Base-by-base conservation (phyloP, 495 filamentous ascomycete genomes). In the Daldinia vernicosa region DNA sequence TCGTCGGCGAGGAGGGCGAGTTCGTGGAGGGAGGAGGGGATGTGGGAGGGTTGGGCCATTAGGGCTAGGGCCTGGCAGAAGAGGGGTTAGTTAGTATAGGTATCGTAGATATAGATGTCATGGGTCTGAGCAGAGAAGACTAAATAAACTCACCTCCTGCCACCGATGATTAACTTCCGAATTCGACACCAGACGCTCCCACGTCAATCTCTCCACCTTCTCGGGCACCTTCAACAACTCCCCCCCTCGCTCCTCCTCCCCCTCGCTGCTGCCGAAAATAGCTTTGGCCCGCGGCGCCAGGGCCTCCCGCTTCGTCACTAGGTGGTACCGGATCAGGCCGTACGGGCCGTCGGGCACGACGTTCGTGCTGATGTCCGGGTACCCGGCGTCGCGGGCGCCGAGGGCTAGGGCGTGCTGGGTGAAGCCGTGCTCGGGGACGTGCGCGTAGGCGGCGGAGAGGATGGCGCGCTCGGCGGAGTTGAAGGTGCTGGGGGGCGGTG, bases 371-470 rank as follows among this genome's bases (percentile, higher is more conserved):
- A 93, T 91, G 75, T 95, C 92, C 47, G 93, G 90, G 80, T 94
- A 97, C 53, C 93, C 92, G 28, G 87, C 88, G 72, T 95, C 92
- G 72, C 89, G 89, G 43, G 92, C 91, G 73, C 94, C 95, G 39
- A 91, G 85, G 45, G 87, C 85, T 8, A 99, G 85, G 3, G 94
- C 82, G 8, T 86, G 80, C 30, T 76, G 71, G 2, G 92, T 90
- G 86, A 98, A 98, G 76, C 96, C 95, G 77, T 94, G 89, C 30
- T 79, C 63, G 51, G 93, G 93, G 43, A 98, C 90, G 79, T 95
- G 92, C n/a, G 72, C 60, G 74, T 94, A 87, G 27, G 94, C 89
- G 6, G 93, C 87, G 62, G 90, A 84, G 66, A 99, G 93, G 79
- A 98, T 95, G 61, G 88, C 82, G 15, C 82, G 80, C 84, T 97